These are phyloP conservation scores for Phytophthora aleatoria DNA, from an alignment of 352 stramenopile genomes.

Conservation along the genomic window DNA sequence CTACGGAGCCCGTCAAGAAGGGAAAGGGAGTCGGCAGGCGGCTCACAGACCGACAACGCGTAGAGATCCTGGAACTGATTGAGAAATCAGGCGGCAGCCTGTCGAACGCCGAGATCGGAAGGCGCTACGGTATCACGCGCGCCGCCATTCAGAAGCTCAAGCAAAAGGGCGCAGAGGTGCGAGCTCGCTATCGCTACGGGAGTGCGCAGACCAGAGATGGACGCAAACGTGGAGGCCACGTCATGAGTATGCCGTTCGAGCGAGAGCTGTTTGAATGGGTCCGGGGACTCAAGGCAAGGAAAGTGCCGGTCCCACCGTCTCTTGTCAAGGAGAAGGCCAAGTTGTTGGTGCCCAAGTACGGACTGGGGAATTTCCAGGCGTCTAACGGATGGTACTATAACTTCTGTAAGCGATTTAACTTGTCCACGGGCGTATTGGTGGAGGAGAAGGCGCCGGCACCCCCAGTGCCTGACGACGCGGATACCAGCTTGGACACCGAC, in stretches of 20 bases:
- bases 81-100: constrained; percentile 38
- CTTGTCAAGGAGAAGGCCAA: constrained; percentile 61
- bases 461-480: constrained; percentile 4
- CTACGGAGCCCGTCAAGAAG: constrained; percentile 22
- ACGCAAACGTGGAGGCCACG: constrained; percentile 43
- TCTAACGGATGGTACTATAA: constrained; percentile 66
- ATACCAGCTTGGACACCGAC: constrained; percentile 16
- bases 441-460: constrained; percentile 27
- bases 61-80: constrained; percentile 56
- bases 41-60: constrained; percentile 50
- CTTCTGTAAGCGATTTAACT: constrained; percentile 50
- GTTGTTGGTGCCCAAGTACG: constrained; percentile 53
- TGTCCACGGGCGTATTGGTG: constrained; percentile 34
- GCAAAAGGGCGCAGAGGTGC: constrained; percentile 41
- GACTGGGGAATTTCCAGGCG: constrained; percentile 43
- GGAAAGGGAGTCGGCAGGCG: constrained; percentile 43
- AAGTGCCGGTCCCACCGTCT: constrained; percentile 50
- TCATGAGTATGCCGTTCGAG: constrained; percentile 47
- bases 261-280: constrained; percentile 53
- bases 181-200: constrained; percentile 46
- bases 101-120: constrained; percentile 50
- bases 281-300: constrained; percentile 44
- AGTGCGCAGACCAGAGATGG: constrained; percentile 42
- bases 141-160: constrained; percentile 57
- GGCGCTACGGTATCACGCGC: constrained; percentile 52